phyloP scores from a whole-genome alignment of 2,329 filamentous ascomycete genomes.

The Ceratocystis albifundus region DNA sequence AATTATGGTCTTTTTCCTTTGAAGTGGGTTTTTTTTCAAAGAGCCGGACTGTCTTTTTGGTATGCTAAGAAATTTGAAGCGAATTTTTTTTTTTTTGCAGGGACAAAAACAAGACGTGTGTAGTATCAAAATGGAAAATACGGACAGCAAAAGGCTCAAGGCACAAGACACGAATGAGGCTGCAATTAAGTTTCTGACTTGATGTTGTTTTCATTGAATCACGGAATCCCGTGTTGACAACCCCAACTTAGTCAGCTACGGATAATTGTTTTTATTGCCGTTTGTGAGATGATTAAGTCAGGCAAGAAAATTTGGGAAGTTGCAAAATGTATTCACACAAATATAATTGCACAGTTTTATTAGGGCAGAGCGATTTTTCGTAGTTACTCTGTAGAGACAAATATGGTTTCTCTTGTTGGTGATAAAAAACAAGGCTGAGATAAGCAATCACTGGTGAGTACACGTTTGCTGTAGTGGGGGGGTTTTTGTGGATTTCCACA shows the following conservation, averaged over 20 bases:
- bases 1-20: background rate
- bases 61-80: background rate
- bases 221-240: background rate
- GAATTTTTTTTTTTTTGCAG: background rate
- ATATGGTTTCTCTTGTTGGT: background rate
- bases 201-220: background rate
- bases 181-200: background rate
- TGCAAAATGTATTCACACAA: background rate
- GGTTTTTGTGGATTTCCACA: too few relatives aligned
- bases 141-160: background rate
- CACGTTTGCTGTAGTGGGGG: too few relatives aligned
- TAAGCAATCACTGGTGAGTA: too few relatives aligned
- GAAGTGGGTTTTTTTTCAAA: slow-evolving; percentile 9
- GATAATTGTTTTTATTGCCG: background rate
- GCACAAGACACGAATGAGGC: background rate
- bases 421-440: background rate
- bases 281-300: background rate
- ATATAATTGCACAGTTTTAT: background rate
- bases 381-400: background rate
- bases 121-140: background rate
- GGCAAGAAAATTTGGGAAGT: background rate
- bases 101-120: background rate
- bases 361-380: background rate
- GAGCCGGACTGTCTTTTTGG: background rate
- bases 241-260: background rate